Evolutionary conservation across 306 rosid species (phyloP).

Genomic region (Arachis hypogaea): DNA sequence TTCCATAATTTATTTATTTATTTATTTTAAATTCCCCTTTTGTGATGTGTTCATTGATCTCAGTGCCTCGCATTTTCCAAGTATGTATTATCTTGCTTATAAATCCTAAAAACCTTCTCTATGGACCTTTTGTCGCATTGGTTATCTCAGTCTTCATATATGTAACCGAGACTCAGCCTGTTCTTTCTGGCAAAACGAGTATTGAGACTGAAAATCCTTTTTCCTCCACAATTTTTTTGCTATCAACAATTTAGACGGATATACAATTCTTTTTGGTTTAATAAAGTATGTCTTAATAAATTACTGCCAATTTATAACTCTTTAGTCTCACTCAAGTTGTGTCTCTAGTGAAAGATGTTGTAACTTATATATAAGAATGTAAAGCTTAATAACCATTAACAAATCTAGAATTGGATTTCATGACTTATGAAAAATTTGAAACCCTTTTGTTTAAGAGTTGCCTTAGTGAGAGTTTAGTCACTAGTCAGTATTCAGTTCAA

Average conservation of each 20-base stretch:
- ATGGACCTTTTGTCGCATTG: conserved; percentile 5
- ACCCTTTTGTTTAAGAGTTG: conserved; percentile 2
- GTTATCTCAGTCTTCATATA: conserved; percentile 9
- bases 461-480: not conserved
- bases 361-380: not conserved
- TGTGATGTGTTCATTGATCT: not conserved
- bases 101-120: conserved; percentile 4
- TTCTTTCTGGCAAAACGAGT: conserved; percentile 15
- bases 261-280: conserved; percentile 1
- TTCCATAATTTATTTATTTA: not conserved
- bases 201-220: not conserved
- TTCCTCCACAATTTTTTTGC: not conserved
- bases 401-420: conserved; percentile 14
- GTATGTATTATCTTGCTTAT: not conserved
- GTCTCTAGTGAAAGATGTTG: conserved; percentile 13
- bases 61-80: not conserved
- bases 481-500: conserved; percentile 16
- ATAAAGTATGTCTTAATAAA: not conserved
- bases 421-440: not conserved
- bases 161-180: not conserved
- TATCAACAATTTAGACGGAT: not conserved
- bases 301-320: not conserved
- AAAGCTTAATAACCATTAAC: not conserved
- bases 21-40: not conserved
- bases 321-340: conserved; percentile 23